These are phyloP conservation scores for Ceratobasidium sp. DNA, from an alignment of 1,284 basidiomycete species.

Conservation along the genomic window DNA sequence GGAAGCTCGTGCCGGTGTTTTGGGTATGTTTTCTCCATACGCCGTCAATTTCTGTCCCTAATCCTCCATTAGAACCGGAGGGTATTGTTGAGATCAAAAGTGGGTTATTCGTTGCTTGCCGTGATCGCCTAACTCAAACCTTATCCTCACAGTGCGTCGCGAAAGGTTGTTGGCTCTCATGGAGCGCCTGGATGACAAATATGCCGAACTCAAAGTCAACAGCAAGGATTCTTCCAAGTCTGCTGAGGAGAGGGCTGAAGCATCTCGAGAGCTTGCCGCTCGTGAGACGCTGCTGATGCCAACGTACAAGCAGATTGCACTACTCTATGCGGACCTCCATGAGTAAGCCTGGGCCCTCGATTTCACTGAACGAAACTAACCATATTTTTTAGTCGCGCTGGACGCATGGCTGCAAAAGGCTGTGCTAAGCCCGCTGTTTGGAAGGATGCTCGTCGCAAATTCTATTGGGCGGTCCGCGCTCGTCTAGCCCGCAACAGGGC, in stretches of 20 bases:
- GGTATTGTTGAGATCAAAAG: constrained; percentile 95
- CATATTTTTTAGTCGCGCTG: constrained; percentile 72
- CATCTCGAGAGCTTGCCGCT: constrained; percentile 70
- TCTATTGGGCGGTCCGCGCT: constrained; percentile 94
- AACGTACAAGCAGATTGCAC: constrained; percentile 91
- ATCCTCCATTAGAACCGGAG: constrained; percentile 91
- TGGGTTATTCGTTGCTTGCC: constrained; percentile 54
- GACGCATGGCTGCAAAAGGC: constrained; percentile 98
- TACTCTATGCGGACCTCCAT: constrained; percentile 96
- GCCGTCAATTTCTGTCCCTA: too few species aligned
- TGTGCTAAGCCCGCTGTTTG: constrained; percentile 85
- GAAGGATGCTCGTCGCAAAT: constrained; percentile 88
- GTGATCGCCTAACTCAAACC: not conserved
- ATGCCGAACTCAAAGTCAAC: constrained; percentile 80
- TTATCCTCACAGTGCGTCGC: constrained; percentile 62
- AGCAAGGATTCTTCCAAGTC: constrained; percentile 77
- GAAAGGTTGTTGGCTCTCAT: constrained; percentile 91
- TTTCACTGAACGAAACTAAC: constrained; percentile 43
- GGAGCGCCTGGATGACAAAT: constrained; percentile 90
- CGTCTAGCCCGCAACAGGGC: constrained; percentile 72
- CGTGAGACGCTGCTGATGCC: constrained; percentile 87
- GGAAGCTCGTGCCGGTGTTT: constrained; percentile 94
- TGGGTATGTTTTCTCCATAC: constrained; percentile 51
- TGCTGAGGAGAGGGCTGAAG: constrained; percentile 75
- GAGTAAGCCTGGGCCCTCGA: constrained; percentile 65